Evolutionary conservation across 2,329 filamentous ascomycete species (phyloP).

Genomic region (Xylariomycetidae sp.): DNA sequence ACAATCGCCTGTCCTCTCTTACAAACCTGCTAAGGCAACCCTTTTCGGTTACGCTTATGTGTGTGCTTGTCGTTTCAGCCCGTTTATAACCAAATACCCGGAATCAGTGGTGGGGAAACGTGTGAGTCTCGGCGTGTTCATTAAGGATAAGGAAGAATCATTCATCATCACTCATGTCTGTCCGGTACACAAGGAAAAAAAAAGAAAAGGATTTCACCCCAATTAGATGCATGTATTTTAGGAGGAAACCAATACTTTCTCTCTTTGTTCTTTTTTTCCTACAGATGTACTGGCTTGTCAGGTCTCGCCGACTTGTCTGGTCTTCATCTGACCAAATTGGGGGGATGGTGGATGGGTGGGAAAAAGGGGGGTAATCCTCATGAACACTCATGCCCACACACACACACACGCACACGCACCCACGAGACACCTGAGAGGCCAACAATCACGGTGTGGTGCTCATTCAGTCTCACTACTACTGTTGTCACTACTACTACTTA

Average conservation of each 20-base stretch:
- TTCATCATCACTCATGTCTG: conserved; percentile 22
- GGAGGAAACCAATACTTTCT: conserved; percentile 20
- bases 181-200: conserved; percentile 17
- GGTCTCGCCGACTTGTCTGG: conserved; percentile 15
- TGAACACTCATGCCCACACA: no score
- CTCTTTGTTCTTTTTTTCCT: no score
- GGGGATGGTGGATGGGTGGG: no score
- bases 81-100: conserved; percentile 28
- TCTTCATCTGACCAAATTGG: no score
- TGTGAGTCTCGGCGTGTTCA: conserved; percentile 19
- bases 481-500: no score
- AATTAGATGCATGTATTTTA: conserved; percentile 33
- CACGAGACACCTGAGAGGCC: no score
- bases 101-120: conserved; percentile 21
- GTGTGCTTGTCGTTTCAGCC: conserved; percentile 20
- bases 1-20: no score
- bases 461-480: no score
- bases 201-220: conserved; percentile 12
- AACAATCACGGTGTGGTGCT: no score
- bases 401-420: no score
- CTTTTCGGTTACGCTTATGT: conserved; percentile 19
- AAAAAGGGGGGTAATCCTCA: no score
- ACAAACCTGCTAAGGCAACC: conserved; percentile 17
- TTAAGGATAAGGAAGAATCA: conserved; percentile 21
- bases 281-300: neutral